Base-by-base conservation (phyloP, 2,329 filamentous ascomycete species). In the Calonectria leucothoes region DNA sequence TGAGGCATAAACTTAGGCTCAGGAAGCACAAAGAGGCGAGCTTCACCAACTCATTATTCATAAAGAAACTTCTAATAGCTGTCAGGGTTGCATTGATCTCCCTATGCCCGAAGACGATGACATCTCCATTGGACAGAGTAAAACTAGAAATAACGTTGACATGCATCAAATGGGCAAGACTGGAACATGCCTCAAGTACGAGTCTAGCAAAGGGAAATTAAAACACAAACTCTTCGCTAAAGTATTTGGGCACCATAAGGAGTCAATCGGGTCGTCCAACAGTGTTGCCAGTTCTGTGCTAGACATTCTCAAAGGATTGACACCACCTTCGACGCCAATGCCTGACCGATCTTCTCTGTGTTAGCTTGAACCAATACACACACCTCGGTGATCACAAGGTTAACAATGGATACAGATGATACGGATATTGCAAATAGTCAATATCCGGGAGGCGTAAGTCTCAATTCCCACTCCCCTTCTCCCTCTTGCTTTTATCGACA, bases 201-300 rank as follows among this genome's bases (percentile, higher is more conserved):
- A 85, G 12, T 63, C 72, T 12, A 75, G 70, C 12, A 82, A 75
- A 29, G 69, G 74, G 4, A 83, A 78, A 6, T 70, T 81, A 3
- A 82, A 82, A 6, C 81, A 81, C 25, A 87, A 83, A 63, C 76
- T 87, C 10, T 88, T 88, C 65, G 82, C 84, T 6, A 86, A 80
- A 49, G 82, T 83, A 12, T 84, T 84, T 3, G 87, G 86, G 85
- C 81, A 82, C 51, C 83, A 84, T 5, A 87, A 85, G 70, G 76
- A 81, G 23, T 87, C 86, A 0, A 79, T 68, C 10, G 82, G 82
- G 4, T 87, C 87, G 0, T 76, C 80, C 27, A 83, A 76, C 72
- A 87, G 83, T 65, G 81, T 83, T n/a, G 81, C 85, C 12, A 88
- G 86, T 73, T 88, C 86, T 4, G 75, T 87, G 11, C 81, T 83